Evolutionary conservation across 208 protist species (phyloP), one percentile per base, ranked within the genome.

Genomic region (Plasmodiophora brassicae): DNA sequence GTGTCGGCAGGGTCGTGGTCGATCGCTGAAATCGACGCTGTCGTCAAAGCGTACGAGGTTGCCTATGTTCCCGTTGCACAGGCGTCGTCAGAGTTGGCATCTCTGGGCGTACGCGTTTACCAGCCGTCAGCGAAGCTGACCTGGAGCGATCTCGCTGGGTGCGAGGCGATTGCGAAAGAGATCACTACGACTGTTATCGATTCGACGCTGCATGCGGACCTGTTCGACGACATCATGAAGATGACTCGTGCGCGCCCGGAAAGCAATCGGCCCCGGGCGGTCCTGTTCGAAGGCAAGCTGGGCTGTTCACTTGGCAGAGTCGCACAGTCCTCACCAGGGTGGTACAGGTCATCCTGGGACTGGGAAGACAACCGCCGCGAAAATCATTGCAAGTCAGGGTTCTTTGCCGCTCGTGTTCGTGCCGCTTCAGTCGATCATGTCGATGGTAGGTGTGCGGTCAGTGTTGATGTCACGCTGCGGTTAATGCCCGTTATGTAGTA

Each of bases 191-290:
- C 65, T 8, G 65, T 78, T 78, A 78, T 78, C n/a, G 65, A 78
- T 38, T 5, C 65, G n/a, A 78, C 65, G 20, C 14, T 32, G 5
- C 65, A 78, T 32, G 5, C 65, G 5, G 65, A 78, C 5, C 10
- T 78, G 65, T 78, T 78, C n/a, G 65, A 78, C n/a, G 65, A 78
- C 10, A 78, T 78, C 41, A 78, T 78, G 65, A 78, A 78, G n/a
- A 5, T 78, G 65, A 78, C 65, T 5, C 32, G 65, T 14, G 65
- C 41, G 20, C 65, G 65, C 20, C 65, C 65, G 20, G 65, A 78
- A 78, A 78, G 65, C 65, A 78, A 78, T 32, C 32, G 41, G n/a
- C 65, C 65, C 5, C 32, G n/a, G 41, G 65, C 65, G n/a, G 65
- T 78, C 20, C 65, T 78, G 5, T 78, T 78, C 41, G 65, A 78